Conservation (phyloP, 2,329 filamentous ascomycete species). For the Furcasterigmium sp. region DNA sequence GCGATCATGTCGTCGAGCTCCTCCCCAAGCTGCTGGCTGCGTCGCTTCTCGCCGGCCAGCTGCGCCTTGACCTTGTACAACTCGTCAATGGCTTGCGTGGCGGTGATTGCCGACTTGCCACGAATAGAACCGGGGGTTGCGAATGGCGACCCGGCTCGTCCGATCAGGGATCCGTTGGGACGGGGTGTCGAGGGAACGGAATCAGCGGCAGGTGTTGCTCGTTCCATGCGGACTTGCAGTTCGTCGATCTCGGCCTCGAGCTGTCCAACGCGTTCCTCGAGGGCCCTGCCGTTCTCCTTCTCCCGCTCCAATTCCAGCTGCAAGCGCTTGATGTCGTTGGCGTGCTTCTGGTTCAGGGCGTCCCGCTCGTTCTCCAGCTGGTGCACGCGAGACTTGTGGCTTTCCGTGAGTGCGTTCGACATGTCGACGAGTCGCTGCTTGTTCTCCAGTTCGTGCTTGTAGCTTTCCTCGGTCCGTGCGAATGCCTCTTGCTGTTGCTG, state of each 20-base stretch:
- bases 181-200: slow-evolving; percentile 58
- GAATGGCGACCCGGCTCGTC: slow-evolving; percentile 55
- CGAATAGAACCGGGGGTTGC: slow-evolving; percentile 55
- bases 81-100: slow-evolving; percentile 60
- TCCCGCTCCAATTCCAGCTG: slow-evolving; percentile 53
- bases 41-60: slow-evolving; percentile 67
- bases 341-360: slow-evolving; percentile 57
- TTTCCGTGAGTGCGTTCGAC: slow-evolving; percentile 70
- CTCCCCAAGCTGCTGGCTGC: slow-evolving; percentile 66
- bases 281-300: slow-evolving; percentile 36
- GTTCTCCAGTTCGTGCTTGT: slow-evolving; percentile 80
- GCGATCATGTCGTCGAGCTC: slow-evolving; percentile 82
- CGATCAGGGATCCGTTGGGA: slow-evolving; percentile 48
- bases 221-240: slow-evolving; percentile 43
- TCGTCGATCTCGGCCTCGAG: slow-evolving; percentile 51
- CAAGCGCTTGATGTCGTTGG: slow-evolving; percentile 51
- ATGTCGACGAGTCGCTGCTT: slow-evolving; percentile 76
- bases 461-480: slow-evolving; percentile 77
- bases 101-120: slow-evolving; percentile 49
- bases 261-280: slow-evolving; percentile 43
- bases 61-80: slow-evolving; percentile 65
- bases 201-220: slow-evolving; percentile 25
- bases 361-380: slow-evolving; percentile 63
- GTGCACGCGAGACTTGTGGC: slow-evolving; percentile 63
- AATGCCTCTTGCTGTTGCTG: slow-evolving; percentile 83